Evolutionary conservation across 2,329 filamentous ascomycete species (phyloP).

Genomic region (Lecanicillium sp.): DNA sequence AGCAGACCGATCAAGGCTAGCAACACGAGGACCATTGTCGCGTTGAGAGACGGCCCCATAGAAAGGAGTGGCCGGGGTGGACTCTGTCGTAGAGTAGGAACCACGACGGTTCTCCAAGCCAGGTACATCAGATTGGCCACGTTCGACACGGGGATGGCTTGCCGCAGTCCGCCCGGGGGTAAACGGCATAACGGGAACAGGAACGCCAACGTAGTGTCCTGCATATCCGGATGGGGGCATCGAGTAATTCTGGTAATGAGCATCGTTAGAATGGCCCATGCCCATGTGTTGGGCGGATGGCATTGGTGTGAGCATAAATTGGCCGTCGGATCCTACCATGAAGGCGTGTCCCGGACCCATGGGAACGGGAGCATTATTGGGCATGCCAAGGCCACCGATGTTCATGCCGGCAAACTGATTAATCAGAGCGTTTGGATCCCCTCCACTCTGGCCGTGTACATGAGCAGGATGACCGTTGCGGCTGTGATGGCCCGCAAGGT

Average conservation of each 20-base stretch:
- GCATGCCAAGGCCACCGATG: constrained; percentile 26
- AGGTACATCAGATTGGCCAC: constrained; percentile 46
- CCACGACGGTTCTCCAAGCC: constrained; percentile 57
- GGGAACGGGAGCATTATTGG: constrained; percentile 19
- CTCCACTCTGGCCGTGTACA: constrained; percentile 19
- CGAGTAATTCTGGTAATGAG: constrained; percentile 23
- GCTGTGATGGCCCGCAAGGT: constrained; percentile 20
- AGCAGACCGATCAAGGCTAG: constrained; percentile 51
- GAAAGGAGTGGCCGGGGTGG: constrained; percentile 56
- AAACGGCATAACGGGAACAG: constrained; percentile 37
- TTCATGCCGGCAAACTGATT: constrained; percentile 29
- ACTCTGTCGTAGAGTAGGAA: constrained; percentile 61
- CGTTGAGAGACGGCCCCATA: constrained; percentile 50
- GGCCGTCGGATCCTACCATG: constrained; percentile 30
- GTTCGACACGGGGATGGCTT: constrained; percentile 37
- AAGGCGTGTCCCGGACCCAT: constrained; percentile 27
- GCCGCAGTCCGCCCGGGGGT: constrained; percentile 41
- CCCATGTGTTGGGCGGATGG: constrained; percentile 24
- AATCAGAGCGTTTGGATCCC: constrained; percentile 22
- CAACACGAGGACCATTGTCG: constrained; percentile 51
- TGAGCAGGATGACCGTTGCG: constrained; percentile 20
- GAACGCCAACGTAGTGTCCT: constrained; percentile 27
- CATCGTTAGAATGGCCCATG: constrained; percentile 25
- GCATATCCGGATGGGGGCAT: constrained; percentile 24
- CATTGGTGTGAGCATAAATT: constrained; percentile 29